Base-by-base conservation (phyloP, 1,139 yeast genomes). In the Suhomyces bolitotheri region DNA sequence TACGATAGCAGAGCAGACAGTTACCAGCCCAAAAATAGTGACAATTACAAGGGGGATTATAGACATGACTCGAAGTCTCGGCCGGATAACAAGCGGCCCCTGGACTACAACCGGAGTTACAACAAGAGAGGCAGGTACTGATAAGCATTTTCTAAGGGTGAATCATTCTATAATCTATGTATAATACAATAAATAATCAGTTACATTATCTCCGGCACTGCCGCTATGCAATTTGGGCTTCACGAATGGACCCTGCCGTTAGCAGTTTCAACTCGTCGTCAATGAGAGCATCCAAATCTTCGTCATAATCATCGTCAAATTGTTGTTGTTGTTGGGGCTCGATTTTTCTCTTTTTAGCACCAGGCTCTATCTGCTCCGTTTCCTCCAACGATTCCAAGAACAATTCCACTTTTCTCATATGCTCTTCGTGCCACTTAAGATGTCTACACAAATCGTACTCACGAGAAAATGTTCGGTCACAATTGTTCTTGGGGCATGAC, bases 371-470 rank as follows among this genome's bases (percentile, higher is more conserved):
- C 16, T 22, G 36, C 17, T 33, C 39, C 12, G 35, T 40, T 7
- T 26, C 23, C 19, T 57, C 58, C 25, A 69, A 47, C 1, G 64
- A 54, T 6, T 47, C 49, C 40, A 71, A 55, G 36, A 59, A 69
- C 7, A 43, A 42, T 36, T 64, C 66, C 9, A 70, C 58, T 44
- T 57, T 62, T 27, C 44, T 44, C 39, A 62, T 47, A 23, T 67
- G 66, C 15, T 58, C 58, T 8, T 66, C 64, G 50, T 80, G 86
- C 82, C 83, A 77, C 25, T 54, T 57, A 32, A 79, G 45, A 51
- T 80, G 87, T 30, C 83, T 62, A 15, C 55, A 51, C 23, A 78
- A 53, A 49, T 78, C 83, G 45, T 69, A 66, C 0, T 68, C 66
- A 39, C 71, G 60, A 13, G 66, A 58, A 48, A 78, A 80, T 19